Base-by-base conservation (phyloP, 2,329 filamentous ascomycete genomes). In the Fusarium sp. region DNA sequence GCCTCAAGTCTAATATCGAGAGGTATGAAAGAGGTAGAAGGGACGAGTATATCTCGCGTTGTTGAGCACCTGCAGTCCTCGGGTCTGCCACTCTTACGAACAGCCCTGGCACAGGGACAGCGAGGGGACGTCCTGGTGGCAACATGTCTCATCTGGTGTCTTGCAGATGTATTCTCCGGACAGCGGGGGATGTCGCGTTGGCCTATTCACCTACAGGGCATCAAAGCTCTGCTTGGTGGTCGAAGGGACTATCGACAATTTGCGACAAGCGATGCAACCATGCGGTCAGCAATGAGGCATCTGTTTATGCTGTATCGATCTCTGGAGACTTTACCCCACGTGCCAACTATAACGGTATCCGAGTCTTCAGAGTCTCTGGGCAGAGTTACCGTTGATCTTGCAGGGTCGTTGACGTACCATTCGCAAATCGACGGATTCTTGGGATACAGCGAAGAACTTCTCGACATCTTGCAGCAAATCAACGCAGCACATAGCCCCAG, bases 61-160 rank as follows among this genome's bases (percentile, higher is more conserved):
- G 53, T 70, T 11, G 63, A 62, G 2, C 70, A 72, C 9, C 11
- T 72, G 2, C 70, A 72, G 4, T 62, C 67, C 0, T 71, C 70
- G 0, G 70, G 70, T 0, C 8, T 72, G 0, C 53, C 69, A 2
- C 35, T 72, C 9, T n/a, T 72, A 4, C 47, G 70, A 38, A 49
- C 54, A 3, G 69, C 69, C 0, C 10, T 72, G 3, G 61, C 53
- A 9, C 49, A 56, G 8, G 61, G 65, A 1, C 59, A 68, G 11
- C 61, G 60, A n/a, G 60, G 61, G n/a, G 70, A 71, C 6, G 56
- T 64, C 3, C 8, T 71, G 1, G 50, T 72, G 4, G 68, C 67
- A 1, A 72, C 70, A 0, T 72, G 70, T 21, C 63, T 72, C 4
- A 69, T 72, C 6, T 72, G 70, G 70, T 72, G 70, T 15, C 47